phyloP scores from a whole-genome alignment of 805 yeast genomes.

The Metschnikowia baotianmanensis region DNA sequence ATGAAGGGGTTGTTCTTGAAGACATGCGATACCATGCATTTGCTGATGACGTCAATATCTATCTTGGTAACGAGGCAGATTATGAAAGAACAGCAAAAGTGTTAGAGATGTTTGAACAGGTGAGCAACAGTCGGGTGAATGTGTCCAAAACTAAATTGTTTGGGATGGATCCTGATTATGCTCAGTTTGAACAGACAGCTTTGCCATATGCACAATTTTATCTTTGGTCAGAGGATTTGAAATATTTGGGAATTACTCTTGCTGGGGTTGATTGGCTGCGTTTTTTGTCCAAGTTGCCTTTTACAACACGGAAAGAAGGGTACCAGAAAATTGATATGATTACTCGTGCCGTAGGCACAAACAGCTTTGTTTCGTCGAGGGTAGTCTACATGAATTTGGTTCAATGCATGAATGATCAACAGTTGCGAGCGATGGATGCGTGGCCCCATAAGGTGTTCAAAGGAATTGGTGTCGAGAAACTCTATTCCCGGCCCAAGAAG shows the following conservation, averaged over 20 bases:
- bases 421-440: neutral
- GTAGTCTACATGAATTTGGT: neutral
- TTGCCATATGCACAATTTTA: conserved; percentile 1
- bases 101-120: neutral
- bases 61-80: conserved; percentile 1
- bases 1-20: neutral
- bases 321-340: neutral
- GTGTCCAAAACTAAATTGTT: neutral
- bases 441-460: neutral
- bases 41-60: conserved; percentile 8
- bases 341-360: neutral
- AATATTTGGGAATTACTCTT: conserved; percentile 1
- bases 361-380: neutral
- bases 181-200: neutral
- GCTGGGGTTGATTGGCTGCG: conserved; percentile 1
- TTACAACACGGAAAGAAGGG: neutral
- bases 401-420: neutral
- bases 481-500: neutral
- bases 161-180: neutral
- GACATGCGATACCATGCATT: conserved; percentile 8
- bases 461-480: neutral
- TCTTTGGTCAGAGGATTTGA: neutral
- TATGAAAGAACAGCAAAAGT: neutral
- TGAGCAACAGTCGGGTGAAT: conserved; percentile 2
- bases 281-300: neutral